These are phyloP conservation scores for Cyclotella cryptica DNA, from an alignment of 108 stramenopile genomes.

Conservation along the genomic window DNA sequence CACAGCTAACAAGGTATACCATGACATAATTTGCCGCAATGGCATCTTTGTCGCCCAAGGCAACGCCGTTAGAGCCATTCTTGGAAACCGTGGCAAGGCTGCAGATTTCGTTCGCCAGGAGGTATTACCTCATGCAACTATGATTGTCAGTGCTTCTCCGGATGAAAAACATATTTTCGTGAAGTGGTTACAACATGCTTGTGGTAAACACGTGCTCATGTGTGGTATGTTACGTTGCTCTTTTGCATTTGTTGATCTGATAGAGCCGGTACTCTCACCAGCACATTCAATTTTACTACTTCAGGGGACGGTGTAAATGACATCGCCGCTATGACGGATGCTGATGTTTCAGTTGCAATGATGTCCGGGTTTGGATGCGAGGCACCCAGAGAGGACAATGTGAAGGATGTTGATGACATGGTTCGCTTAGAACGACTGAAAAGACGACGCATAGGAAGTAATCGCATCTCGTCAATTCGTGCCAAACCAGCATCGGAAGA, in stretches of 20 bases:
- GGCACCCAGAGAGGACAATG: conserved; percentile 13
- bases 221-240: conserved; percentile 52
- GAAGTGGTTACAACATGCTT: conserved; percentile 30
- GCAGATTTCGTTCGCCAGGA: conserved; percentile 6
- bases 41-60: conserved; percentile 54
- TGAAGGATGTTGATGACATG: conserved; percentile 58
- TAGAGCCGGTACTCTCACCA: background rate
- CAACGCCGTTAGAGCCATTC: conserved; percentile 53
- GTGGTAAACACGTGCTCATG: conserved; percentile 62
- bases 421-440: conserved; percentile 50
- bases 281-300: background rate
- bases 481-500: conserved; percentile 7
- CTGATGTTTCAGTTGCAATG: conserved; percentile 81
- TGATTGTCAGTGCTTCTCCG: conserved; percentile 71
- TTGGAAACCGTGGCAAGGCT: conserved; percentile 20
- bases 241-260: background rate
- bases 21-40: conserved; percentile 18
- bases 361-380: conserved; percentile 79
- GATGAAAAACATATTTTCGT: conserved; percentile 55
- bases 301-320: conserved; percentile 91
- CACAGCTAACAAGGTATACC: conserved; percentile 16
- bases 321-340: conserved; percentile 89
- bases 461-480: conserved; percentile 21
- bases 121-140: conserved; percentile 28
- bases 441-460: conserved; percentile 53